Evolutionary conservation across 768 basidiomycete genomes (phyloP), one percentile per base, ranked within the genome.

Genomic region (Multifurca ochricompacta): DNA sequence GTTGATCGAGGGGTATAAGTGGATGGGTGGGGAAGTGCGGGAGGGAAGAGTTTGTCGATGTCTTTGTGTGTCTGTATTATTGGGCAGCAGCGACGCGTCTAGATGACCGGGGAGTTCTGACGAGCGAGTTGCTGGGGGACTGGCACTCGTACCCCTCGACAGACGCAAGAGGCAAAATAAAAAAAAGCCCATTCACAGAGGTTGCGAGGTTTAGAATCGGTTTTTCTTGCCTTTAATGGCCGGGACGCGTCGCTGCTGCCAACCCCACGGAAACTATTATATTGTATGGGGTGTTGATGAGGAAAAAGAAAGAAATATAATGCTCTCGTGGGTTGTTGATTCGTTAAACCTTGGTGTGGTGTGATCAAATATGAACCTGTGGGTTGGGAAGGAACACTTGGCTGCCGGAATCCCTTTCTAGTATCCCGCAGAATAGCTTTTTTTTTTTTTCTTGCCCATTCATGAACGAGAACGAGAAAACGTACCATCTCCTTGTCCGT

Each of bases 61-160:
- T 23, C 4, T 1, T 7, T 53, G 14, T 2, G 3, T 6, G 14
- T 2, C 23, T 3, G 34, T 36, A 10, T 13, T 36, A 13, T 44
- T n/a, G 28, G 54, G 54, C 8, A 6, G 42, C 41, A 27, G 54
- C 54, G 54, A 55, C n/a, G 54, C 16, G 35, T 49, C 35, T 13
- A 55, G 54, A 55, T 37, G 14, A 11, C 54, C 48, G 48, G 54
- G 54, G 54, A 55, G 48, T 55, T 55, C 48, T 55, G 54, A 50
- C 42, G 54, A n/a, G n/a, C n/a, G n/a, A 49, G 35, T 43, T 16
- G 41, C 48, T 31, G 30, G 48, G 13, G 54, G 54, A 55, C 54
- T 49, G 48, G 47, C 47, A 37, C 54, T 49, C 42, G 54, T 55
- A 55, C 48, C 10, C 54, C 54, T 55, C n/a, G 41, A 49, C 13